Base-by-base conservation (phyloP, 192 early-diverging fungal genomes). In the Coemansia sp. region DNA sequence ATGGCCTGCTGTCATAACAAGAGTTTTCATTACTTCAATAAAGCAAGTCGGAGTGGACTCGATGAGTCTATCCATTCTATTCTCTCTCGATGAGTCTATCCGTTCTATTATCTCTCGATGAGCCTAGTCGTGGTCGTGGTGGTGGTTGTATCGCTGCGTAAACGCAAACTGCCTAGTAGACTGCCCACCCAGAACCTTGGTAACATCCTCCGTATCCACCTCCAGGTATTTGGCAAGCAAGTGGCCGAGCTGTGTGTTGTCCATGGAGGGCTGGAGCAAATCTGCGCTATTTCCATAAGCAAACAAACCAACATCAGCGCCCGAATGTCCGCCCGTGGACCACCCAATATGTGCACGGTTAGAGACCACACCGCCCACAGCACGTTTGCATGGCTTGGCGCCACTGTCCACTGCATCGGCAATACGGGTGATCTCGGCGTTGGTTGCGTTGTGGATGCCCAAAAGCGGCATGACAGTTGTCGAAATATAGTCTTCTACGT, bases 261-360 rank as follows among this genome's bases (percentile, higher is more conserved):
- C 91, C 60, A 87, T 84, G 77, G 83, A 90, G 21, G 89, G 89
- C 12, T 76, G 59, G 46, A 94, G 61, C 35, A 67, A 32, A 8
- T 86, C 58, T 11, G 79, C 48, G 17, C 75, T 61, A 19, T 55
- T 53, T 13, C 91, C 91, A 52, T 90, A 82, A 1, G 91, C 89
- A 61, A 92, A 94, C 25, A 94, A 60, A 55, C 92, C 97, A 9
- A 99, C 96, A 64, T 99, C 96, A 12, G 95, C 91, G 2, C 83
- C 92, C 37, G 87, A 87, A 55, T 99, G 96, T 5, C 92, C 92
- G 64, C 87, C 87, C 0, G 96, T 96, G 8, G 91, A 69, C 87
- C 85, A 89, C 38, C 85, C 85, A 18, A 87, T 40, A 49, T 77
- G 73, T 2, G 83, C 79, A 19, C 83, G 74, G 18, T 66, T 32